Conservation (phyloP, 352 stramenopile genomes). For the Pythium insidiosum region DNA sequence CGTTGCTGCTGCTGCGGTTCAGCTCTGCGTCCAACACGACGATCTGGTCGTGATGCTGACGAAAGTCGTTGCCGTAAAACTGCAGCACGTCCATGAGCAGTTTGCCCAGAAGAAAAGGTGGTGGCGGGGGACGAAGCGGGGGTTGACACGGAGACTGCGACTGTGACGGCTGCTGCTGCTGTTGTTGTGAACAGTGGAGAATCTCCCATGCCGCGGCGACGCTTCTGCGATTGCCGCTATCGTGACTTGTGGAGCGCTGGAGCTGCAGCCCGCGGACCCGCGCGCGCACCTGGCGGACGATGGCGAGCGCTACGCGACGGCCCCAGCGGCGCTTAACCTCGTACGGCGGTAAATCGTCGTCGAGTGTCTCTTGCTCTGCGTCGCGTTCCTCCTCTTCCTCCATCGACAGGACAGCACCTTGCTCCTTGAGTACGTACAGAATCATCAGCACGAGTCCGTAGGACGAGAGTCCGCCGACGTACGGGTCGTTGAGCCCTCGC, state of each 20-base stretch:
- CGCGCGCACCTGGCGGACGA: neutral
- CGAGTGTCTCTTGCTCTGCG: neutral
- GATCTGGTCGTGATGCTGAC: conserved; percentile 62
- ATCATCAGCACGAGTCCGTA: conserved; percentile 86
- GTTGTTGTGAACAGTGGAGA: neutral
- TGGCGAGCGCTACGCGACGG: neutral
- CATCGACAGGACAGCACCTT: conserved; percentile 32
- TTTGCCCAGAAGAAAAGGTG: conserved; percentile 62
- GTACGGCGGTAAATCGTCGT: conserved; percentile 14
- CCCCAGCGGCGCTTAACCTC: conserved; percentile 12
- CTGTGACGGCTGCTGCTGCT: neutral
- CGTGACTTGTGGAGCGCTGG: neutral
- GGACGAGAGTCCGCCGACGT: conserved; percentile 84
- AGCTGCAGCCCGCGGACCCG: neutral
- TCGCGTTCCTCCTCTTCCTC: conserved; percentile 6
- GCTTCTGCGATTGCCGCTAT: too few species aligned
- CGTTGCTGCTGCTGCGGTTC: neutral
- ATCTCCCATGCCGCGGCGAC: neutral
- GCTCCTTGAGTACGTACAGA: conserved; percentile 49
- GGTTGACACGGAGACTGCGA: conserved; percentile 12
- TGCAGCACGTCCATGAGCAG: conserved; percentile 80
- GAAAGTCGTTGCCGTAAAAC: conserved; percentile 80
- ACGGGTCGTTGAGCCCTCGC: conserved; percentile 83
- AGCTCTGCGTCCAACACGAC: conserved; percentile 20
- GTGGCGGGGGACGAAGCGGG: too few species aligned